Evolutionary conservation across 495 filamentous ascomycete genomes (phyloP), one percentile per base, ranked within the genome.

Genomic region (Aspergillus saccharolyticus): DNA sequence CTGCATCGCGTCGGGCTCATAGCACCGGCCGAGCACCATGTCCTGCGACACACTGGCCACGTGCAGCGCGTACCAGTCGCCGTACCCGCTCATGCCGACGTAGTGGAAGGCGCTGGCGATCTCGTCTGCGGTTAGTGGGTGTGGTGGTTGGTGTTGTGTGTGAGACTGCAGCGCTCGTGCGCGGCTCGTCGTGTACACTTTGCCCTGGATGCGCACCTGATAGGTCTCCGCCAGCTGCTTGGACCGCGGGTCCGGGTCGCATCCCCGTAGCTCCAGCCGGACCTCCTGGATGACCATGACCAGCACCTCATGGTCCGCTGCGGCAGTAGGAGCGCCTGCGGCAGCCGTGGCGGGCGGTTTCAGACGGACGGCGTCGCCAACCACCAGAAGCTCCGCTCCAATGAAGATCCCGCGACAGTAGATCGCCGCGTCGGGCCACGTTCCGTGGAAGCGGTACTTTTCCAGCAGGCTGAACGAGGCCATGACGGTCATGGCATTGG

Each of bases 331-430:
- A 4, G 4, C 25, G 10, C 25, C 25, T 4, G 25, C 25, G 9
- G 28, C 39, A n/a, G 63, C 25, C 7, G 53, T 49, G 20, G 63
- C 56, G 16, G 54, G 63, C 49, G 65, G 78, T 54, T 75, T 71
- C 2, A 87, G 62, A 15, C 82, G 79, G 1, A 85, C 72, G 1
- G 73, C 68, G 58, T 87, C 84, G 3, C 77, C 78, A 18, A 81
- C 63, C 12, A 72, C 58, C 2, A 85, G 47, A 7, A 84, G 64
- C 57, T 87, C 84, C 4, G 77, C 57, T 0, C 84, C 84, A 2
- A 86, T 61, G 55, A 74, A 87, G 30, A 85, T 74, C 1, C 81
- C 84, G 47, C 73, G 68, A 56, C 76, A 79, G 50, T 70, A 73
- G 39, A 86, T 72, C 0, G 63, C 62, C 0, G 77, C 80, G 18